Base-by-base conservation (phyloP, 208 protist genomes). In the Trypanosoma melophagium region DNA sequence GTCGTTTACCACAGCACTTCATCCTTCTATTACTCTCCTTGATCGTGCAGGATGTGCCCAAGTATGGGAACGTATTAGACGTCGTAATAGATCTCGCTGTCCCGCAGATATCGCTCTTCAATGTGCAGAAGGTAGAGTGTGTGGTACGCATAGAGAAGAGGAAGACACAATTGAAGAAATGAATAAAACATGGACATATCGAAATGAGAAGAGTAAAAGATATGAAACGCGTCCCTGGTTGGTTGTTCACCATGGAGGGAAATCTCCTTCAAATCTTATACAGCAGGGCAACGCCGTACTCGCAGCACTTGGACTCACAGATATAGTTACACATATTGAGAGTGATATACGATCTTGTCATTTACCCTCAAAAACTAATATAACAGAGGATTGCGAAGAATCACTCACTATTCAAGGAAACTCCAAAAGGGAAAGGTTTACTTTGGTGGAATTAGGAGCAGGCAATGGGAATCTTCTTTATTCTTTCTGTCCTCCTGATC, bases 401-500 rank as follows among this genome's bases (percentile, higher is more conserved):
- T 1, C 28, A 31, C 8, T 24, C n/a, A 24, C 40, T 28, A 59
- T 21, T 16, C 8, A 28, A 7, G 3, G n/a, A 35, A 67, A 50
- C 28, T 9, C 40, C 50, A 44, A 17, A 5, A 3, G 35, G 16
- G 40, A 31, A 28, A 38, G 38, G 14, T 42, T 51, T 59, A 51
- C 59, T 67, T 7, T 67, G 51, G 62, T 67, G 4, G 51, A 67
- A 38, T 17, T 67, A 2, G 49, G 51, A 24, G 35, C 51, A 40
- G 62, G 49, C 3, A 67, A 67, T 67, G 62, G 31, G 22, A 67
- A 67, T 51, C 35, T 67, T 28, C 21, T 67, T 38, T 59, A 59
- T 59, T 59, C 31, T 35, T 21, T 67, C n/a, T 67, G 62, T 24
- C 62, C 62, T 22, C 62, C 62, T 4, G 62, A 67, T 59, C 62